Conservation (phyloP, 2,329 filamentous ascomycete species). For the Fusarium ambrosium region DNA sequence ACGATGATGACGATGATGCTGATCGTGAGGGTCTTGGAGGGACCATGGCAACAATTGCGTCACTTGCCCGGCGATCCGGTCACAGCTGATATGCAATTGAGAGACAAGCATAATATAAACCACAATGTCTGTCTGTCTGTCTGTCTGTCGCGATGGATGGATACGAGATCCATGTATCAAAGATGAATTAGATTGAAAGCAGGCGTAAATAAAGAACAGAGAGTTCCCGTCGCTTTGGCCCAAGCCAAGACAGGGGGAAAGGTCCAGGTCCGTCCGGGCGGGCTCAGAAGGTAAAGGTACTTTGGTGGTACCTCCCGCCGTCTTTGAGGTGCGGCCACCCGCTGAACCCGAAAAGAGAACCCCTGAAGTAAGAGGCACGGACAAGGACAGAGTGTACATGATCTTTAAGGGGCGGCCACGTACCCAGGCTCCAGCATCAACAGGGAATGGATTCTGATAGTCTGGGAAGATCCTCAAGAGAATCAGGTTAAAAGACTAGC, state of each 20-base stretch:
- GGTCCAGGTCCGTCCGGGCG: conserved; percentile 13
- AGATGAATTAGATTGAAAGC: neutral
- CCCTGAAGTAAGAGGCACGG: conserved; percentile 36
- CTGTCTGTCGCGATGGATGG: neutral
- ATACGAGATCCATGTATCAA: neutral
- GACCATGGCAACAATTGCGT: conserved; percentile 37
- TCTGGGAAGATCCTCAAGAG: neutral
- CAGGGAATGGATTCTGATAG: neutral
- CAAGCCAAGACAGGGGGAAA: conserved; percentile 10
- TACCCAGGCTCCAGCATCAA: conserved; percentile 2
- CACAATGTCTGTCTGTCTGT: neutral
- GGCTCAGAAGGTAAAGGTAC: conserved; percentile 22
- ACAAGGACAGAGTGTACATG: conserved; percentile 13
- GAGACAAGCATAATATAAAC: neutral
- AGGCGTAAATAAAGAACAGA: conserved; percentile 15
- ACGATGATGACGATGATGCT: conserved; percentile 38
- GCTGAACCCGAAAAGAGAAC: conserved; percentile 34
- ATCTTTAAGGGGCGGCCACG: conserved; percentile 1
- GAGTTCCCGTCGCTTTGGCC: conserved; percentile 22
- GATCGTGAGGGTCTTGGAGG: conserved; percentile 27
- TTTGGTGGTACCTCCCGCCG: conserved; percentile 28
- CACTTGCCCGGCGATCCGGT: conserved; percentile 21
- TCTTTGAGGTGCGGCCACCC: conserved; percentile 22
- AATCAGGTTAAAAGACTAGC: neutral
- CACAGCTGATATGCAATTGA: neutral